phyloP scores from a whole-genome alignment of 2,329 filamentous ascomycete species.

The Cercospora citrullina region DNA sequence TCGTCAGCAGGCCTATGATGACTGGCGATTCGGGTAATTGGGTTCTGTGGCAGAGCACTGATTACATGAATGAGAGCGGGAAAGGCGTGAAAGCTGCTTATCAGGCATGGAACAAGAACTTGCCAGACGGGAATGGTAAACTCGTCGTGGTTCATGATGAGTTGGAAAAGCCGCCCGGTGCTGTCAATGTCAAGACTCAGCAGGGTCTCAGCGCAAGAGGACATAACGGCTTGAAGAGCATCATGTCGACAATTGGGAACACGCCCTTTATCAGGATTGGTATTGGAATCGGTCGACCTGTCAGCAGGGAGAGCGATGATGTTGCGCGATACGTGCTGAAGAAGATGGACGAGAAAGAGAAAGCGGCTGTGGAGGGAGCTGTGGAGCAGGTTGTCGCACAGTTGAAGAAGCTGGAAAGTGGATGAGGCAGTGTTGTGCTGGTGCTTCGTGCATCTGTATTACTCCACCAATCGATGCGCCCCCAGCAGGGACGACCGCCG shows the following conservation, averaged over 20 bases:
- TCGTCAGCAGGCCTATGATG: slow-evolving; percentile 51
- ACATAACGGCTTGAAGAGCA: slow-evolving; percentile 50
- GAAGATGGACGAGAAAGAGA: slow-evolving; percentile 60
- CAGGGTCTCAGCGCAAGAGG: slow-evolving; percentile 53
- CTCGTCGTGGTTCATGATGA: slow-evolving; percentile 89
- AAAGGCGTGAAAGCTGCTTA: slow-evolving; percentile 67
- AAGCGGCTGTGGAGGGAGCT: slow-evolving; percentile 37
- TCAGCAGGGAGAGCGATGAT: slow-evolving; percentile 62
- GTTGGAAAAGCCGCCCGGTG: slow-evolving; percentile 70
- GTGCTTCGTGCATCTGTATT: neutral
- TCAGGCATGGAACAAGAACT: slow-evolving; percentile 49
- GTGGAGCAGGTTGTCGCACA: slow-evolving; percentile 44
- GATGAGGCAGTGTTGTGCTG: slow-evolving; percentile 19
- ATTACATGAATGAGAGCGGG: slow-evolving; percentile 83
- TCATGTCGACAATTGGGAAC: slow-evolving; percentile 72
- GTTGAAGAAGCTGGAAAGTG: slow-evolving; percentile 33
- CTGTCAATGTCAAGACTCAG: slow-evolving; percentile 59
- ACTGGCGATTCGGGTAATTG: slow-evolving; percentile 38
- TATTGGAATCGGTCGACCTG: slow-evolving; percentile 84
- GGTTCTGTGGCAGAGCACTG: slow-evolving; percentile 73
- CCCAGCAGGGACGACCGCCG: neutral
- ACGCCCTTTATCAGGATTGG: slow-evolving; percentile 72
- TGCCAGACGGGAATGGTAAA: slow-evolving; percentile 42
- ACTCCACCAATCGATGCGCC: too few relatives aligned
- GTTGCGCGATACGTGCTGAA: slow-evolving; percentile 78